Evolutionary conservation across 805 yeast species (phyloP), one percentile per base, ranked within the genome.

Genomic region (Wickerhamiella parazyma): DNA sequence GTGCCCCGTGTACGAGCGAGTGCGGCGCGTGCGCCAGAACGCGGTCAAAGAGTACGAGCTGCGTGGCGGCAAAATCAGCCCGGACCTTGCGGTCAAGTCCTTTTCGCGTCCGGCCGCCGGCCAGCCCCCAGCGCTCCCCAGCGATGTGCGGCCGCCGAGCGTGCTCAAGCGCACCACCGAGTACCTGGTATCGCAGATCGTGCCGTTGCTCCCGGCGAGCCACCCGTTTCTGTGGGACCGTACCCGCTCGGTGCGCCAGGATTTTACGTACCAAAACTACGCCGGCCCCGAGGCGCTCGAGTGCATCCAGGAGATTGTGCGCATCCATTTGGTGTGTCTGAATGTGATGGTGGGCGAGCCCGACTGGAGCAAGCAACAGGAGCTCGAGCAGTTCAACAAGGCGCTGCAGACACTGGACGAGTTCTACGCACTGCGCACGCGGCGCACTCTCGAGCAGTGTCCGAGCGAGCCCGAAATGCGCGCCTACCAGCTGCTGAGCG

Each of bases 21-120:
- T 87, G 1, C 72, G 94, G 56, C 72, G 99, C 63, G 73, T 80
- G 2, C 75, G 78, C 45, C 95, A 91, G 58, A 85, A 86, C 54
- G 87, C 87, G 52, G 91, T 86, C 29, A 79, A 82, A 45, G 67
- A 71, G 8, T 69, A 78, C 52, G 98, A 91, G 62, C 78, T 69
- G 49, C 85, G 80, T 48, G 68, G 75, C 2, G 75, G 75, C 4
- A 70, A 65, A 48, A 79, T 85, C 5, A 69, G 83, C 0, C 59
- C 72, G 22, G 55, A 55, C 0, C 65, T 68, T 36, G 95, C 96
- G 0, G 73, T 91, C 6, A 91, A 91, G 61, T 93, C 95, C 1
- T 91, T 91, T 57, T 81, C 94, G 18, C 69, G 99, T 53, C 96
- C 99, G 0, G 95, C 94, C 14, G 96, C 97, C 0, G 98, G 97